Percentiles rank a stretch among this genome's conserved stretches.
These are phyloP conservation scores for Cytospora paraplurivora DNA, from an alignment of 2,329 filamentous ascomycete species.

Conservation along the genomic window DNA sequence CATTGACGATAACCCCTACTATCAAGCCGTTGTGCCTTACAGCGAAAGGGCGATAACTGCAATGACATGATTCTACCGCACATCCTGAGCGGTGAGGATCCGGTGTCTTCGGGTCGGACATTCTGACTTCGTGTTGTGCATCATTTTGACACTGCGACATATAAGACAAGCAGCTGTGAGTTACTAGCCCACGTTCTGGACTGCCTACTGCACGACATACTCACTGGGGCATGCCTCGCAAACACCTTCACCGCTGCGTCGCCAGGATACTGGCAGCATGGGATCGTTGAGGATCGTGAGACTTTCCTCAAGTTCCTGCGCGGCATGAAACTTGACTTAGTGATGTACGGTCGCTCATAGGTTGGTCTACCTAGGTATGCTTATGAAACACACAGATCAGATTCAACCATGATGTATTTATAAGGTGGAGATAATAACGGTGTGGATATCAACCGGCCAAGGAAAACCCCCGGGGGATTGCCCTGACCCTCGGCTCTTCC, in stretches of 20 bases:
- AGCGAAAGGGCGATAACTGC: not conserved
- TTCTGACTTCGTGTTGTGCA: not conserved
- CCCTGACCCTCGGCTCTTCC: not conserved
- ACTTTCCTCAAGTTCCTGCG: not conserved
- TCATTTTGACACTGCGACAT: not conserved
- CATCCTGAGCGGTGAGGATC: constrained; percentile 2
- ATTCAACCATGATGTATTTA: not conserved
- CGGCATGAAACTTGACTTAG: not conserved
- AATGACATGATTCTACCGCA: not conserved
- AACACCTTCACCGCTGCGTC: not conserved
- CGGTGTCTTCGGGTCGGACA: not conserved
- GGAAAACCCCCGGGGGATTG: not conserved
- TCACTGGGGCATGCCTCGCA: not conserved
- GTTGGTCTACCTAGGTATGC: no score
- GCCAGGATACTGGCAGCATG: not conserved
- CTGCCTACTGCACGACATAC: constrained; percentile 1
- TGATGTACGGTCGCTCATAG: not conserved
- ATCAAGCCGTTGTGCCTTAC: not conserved
- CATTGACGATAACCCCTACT: not conserved
- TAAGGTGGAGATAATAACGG: not conserved
- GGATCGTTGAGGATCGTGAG: not conserved
- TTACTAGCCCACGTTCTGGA: not conserved
- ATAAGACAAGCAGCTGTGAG: constrained; percentile 1
- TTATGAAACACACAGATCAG: not conserved
- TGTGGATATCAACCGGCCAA: not conserved